Evolutionary conservation across 495 filamentous ascomycete genomes (phyloP).

Genomic region (Trichoderma virens): DNA sequence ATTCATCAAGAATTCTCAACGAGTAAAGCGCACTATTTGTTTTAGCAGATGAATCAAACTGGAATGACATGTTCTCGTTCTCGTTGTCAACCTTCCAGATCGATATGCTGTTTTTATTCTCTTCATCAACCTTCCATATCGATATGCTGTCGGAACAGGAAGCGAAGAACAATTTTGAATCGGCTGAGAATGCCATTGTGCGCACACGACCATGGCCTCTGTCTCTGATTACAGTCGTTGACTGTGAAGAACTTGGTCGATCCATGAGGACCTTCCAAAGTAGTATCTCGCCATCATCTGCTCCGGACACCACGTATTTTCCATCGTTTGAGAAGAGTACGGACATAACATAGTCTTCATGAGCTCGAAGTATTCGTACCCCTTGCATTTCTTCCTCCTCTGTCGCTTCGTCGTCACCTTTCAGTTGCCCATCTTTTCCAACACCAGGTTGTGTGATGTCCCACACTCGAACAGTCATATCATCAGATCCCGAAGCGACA

Average conservation of each 20-base stretch:
- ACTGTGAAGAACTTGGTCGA: background rate
- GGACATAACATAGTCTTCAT: background rate
- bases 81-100: too few relatives aligned
- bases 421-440: background rate
- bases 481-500: constrained; percentile 10
- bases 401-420: background rate
- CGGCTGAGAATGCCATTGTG: background rate
- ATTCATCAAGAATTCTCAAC: background rate
- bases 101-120: background rate
- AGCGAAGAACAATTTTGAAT: background rate
- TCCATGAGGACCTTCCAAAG: background rate
- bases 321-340: background rate
- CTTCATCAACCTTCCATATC: background rate
- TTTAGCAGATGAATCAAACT: background rate
- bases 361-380: background rate
- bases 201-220: background rate
- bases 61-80: too few relatives aligned
- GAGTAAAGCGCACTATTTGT: background rate
- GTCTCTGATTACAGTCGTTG: background rate
- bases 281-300: background rate
- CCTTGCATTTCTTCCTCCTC: background rate
- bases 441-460: background rate
- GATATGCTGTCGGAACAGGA: background rate
- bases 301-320: background rate
- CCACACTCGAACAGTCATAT: constrained; percentile 8